Evolutionary conservation across 2,329 filamentous ascomycete genomes (phyloP).

Genomic region (Pseudogymnoascus sp.): DNA sequence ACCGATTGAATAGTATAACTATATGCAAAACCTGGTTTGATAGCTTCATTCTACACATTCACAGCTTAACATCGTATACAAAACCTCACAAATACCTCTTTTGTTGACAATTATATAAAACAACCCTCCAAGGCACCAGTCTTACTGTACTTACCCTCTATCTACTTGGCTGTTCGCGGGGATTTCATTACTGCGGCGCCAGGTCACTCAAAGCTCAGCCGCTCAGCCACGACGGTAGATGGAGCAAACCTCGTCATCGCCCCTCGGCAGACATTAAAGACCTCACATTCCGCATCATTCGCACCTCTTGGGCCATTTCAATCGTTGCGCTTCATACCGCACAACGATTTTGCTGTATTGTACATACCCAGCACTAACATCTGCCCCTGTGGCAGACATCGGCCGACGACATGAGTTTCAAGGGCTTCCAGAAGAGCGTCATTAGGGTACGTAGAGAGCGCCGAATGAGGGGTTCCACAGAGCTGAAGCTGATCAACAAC

Average conservation of each 20-base stretch:
- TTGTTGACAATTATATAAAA: not conserved
- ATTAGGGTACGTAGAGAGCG: constrained; percentile 55
- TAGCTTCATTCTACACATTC: not conserved
- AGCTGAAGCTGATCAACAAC: constrained; percentile 18
- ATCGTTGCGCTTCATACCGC: constrained; percentile 1
- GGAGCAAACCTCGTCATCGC: constrained; percentile 23
- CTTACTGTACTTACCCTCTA: not conserved
- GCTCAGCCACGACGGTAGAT: constrained; percentile 16
- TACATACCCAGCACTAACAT: not conserved
- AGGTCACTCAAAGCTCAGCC: constrained; percentile 3
- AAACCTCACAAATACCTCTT: not conserved
- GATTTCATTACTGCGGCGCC: not conserved
- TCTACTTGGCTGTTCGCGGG: not conserved
- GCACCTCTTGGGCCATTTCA: not conserved
- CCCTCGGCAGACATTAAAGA: constrained; percentile 3
- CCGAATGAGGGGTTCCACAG: not conserved
- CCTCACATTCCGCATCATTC: not conserved
- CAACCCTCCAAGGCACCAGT: not conserved
- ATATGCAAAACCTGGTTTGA: not conserved
- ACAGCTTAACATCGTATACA: not conserved
- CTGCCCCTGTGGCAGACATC: not conserved
- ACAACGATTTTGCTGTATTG: not conserved
- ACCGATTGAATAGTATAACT: not conserved
- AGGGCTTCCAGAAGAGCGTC: constrained; percentile 87
- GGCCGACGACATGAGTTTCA: constrained; percentile 72